These are phyloP conservation scores for Ambrosia hybrid DNA, from an alignment of 140 eudicot genomes.

Conservation along the genomic window DNA sequence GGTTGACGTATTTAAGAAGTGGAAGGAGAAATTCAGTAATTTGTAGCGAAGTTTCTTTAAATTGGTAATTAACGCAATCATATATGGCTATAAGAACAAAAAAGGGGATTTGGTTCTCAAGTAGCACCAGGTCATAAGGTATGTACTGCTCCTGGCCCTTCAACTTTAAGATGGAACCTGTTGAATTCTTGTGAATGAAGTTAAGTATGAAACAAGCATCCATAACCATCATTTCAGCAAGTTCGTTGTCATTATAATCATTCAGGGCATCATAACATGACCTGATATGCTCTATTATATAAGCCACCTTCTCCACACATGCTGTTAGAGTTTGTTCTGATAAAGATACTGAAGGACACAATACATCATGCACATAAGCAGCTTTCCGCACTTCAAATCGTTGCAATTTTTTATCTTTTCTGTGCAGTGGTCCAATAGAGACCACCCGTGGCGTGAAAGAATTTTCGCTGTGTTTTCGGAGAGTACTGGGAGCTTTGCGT, in stretches of 20 bases:
- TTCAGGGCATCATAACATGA: background rate
- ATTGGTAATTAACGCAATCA: no score
- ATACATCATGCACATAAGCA: background rate
- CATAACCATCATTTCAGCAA: background rate
- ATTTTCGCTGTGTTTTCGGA: background rate
- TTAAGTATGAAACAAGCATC: background rate
- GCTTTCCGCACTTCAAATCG: background rate
- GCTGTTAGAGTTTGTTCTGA: background rate
- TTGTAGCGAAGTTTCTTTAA: no score
- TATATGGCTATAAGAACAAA: no score
- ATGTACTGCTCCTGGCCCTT: background rate
- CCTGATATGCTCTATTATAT: background rate
- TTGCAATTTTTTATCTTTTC: background rate
- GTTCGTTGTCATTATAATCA: background rate
- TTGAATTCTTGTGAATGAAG: background rate
- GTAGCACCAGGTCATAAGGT: background rate
- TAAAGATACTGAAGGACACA: background rate
- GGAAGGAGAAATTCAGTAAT: no score
- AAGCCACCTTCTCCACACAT: background rate
- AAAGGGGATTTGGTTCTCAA: no score
- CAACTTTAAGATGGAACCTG: background rate
- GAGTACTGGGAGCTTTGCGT: background rate
- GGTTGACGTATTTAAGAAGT: background rate
- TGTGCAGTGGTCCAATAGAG: no score
- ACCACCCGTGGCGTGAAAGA: constrained; percentile 1